Conservation (phyloP, 257 asterid species). For the Avicennia marina region DNA sequence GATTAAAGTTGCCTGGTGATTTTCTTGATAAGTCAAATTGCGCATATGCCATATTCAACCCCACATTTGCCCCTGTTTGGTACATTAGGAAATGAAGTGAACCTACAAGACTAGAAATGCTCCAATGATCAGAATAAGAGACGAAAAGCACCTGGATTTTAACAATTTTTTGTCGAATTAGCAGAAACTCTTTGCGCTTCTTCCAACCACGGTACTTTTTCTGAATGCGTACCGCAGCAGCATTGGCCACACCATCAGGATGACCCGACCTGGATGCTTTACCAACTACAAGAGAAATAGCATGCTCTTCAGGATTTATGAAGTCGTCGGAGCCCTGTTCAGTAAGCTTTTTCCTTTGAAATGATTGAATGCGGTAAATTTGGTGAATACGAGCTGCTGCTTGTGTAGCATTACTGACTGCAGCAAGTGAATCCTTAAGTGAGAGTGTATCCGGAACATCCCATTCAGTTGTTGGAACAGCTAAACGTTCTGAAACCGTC, state of each 20-base stretch:
- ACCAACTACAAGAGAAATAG: slow-evolving; percentile 54
- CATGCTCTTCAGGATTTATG: slow-evolving; percentile 44
- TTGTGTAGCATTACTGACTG: slow-evolving; percentile 89
- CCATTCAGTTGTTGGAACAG: slow-evolving; percentile 58
- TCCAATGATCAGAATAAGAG: slow-evolving; percentile 1
- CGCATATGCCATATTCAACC: too few species aligned
- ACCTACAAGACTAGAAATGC: not conserved
- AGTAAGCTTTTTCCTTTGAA: slow-evolving; percentile 66
- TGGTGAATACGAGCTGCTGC: slow-evolving; percentile 94
- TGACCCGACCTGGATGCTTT: slow-evolving; percentile 54
- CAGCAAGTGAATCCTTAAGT: slow-evolving; percentile 87
- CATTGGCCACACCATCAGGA: slow-evolving; percentile 46
- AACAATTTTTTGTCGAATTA: slow-evolving; percentile 75
- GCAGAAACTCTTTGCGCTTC: slow-evolving; percentile 70
- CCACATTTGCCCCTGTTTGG: too few species aligned
- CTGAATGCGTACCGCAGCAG: slow-evolving; percentile 86
- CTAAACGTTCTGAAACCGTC: slow-evolving; percentile 65
- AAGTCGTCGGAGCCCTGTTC: slow-evolving; percentile 40
- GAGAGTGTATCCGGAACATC: slow-evolving; percentile 73
- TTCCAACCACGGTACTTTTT: slow-evolving; percentile 94
- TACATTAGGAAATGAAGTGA: not conserved
- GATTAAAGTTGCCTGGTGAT: too few species aligned
- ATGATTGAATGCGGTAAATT: slow-evolving; percentile 76
- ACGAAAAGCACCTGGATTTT: slow-evolving; percentile 74
- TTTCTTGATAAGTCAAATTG: too few species aligned